A percentile compares a stretch with the other conserved stretches of the same genome.
These are phyloP conservation scores for Eimeria falciformis DNA, from an alignment of 169 alveolate species.

Conservation along the genomic window DNA sequence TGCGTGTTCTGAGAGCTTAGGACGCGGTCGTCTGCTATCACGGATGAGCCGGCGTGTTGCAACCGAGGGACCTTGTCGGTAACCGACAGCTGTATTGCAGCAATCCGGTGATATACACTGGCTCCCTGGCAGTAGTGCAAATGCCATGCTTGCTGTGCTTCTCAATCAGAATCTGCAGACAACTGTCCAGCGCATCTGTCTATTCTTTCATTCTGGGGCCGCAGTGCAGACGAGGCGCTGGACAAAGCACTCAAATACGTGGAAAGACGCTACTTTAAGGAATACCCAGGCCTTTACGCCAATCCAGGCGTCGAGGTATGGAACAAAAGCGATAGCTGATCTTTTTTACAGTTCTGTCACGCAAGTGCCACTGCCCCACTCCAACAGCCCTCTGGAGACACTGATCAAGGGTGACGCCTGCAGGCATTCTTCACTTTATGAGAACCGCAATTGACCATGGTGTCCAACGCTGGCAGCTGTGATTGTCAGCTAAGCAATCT, in stretches of 20 bases:
- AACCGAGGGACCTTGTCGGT: neutral
- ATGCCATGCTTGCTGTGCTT: too few relatives aligned
- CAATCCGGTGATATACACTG: neutral
- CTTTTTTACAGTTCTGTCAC: too few relatives aligned
- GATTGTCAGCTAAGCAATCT: too few relatives aligned
- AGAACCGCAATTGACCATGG: too few relatives aligned
- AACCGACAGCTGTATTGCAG: conserved; percentile 22
- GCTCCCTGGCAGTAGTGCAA: neutral
- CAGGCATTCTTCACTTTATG: too few relatives aligned
- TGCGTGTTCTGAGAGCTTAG: conserved; percentile 10
- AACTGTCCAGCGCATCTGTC: neutral
- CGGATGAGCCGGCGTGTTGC: neutral
- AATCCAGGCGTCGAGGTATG: conserved; percentile 64
- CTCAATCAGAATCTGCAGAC: too few relatives aligned
- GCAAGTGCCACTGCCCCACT: too few relatives aligned
- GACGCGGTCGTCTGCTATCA: conserved; percentile 27
- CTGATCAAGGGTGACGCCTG: too few relatives aligned
- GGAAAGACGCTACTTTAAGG: conserved; percentile 38
- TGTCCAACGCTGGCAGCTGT: too few relatives aligned
- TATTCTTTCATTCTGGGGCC: neutral
- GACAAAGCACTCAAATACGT: conserved; percentile 52
- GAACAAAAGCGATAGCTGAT: neutral
- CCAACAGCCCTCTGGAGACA: too few relatives aligned
- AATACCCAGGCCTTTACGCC: conserved; percentile 38
- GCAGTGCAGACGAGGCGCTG: conserved; percentile 36